Base-by-base conservation (phyloP, 108 stramenopile species). In the Stephanodiscus minutulus region DNA sequence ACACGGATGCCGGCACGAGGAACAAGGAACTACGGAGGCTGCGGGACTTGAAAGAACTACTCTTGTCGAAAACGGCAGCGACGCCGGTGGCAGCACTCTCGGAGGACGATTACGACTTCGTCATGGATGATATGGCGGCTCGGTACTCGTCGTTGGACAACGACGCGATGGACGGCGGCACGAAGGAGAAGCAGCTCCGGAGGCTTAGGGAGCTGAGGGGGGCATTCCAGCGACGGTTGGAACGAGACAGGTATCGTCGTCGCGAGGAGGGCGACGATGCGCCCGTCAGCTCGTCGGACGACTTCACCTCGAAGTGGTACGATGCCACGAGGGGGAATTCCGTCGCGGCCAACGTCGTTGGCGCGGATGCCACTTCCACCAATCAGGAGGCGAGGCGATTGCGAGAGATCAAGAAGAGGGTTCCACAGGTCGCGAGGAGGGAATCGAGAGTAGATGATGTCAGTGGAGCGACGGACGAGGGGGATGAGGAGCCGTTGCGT, bases 71-170 rank as follows among this genome's bases (percentile, higher is more conserved):
- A 53, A 4, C 18, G 2, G 8, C 20, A 11, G 10, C 11, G 4
- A 24, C 50, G 50, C 6, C 50, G 50, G 50, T 1, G 50, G 50
- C 2, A n/a, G 52, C 7, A 50, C 5, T 6, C 3, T 18, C 18
- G 6, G 22, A 54, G 53, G 53, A 31, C 43, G 43, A 44, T 3
- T 44, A 44, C 43, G 57, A 18, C n/a, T 33, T 35, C 57, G 31
- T 53, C 4, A 11, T 33, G 35, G 59, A 60, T n/a, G 59, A 60
- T 39, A 17, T 60, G 39, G 18, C 59, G 5, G 59, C 59, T 18
- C 15, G 59, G 9, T 60, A 35, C 29, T 37, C 33, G 21, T 60
- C 59, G 5, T 60, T 60, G 35, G 59, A 60, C 36, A 22, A 21
- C 21, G 21, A 21, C n/a, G 36, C 36, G 59, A 22, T 20, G 59